Evolutionary conservation across 768 basidiomycete genomes (phyloP), one percentile per base, ranked within the genome.

Genomic region (Cyclocybe aegerita): DNA sequence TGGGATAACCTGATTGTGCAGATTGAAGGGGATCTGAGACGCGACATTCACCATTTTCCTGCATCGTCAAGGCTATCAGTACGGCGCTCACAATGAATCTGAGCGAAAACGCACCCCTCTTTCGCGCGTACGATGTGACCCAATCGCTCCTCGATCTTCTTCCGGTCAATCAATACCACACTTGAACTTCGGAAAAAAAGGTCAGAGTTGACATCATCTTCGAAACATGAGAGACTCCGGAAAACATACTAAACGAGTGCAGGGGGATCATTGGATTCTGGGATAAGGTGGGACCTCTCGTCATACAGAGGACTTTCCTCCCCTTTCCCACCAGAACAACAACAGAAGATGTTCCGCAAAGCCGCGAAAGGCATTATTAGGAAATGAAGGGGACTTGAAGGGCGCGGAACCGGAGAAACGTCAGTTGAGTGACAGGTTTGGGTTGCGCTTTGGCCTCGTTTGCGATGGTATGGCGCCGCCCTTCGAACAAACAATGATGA

Each of bases 1-100:
- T 12, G 61, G 61, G 23, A 67, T 46, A 10, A 64, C 54, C 45
- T 65, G 65, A 46, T 70, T 72, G 61, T 79, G 78, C 52, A 86
- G 70, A 59, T 82, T 80, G 67, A 87, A 86, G 0, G 85, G 85
- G 23, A 80, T 70, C 16, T 73, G 75, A 1, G 81, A 78, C 48
- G 77, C 76, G 10, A 87, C 77, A 49, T 86, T 85, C 55, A 87
- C 84, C 85, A 87, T 86, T 75, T 80, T 84, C 31, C 85, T 87
- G 63, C 12, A 34, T 45, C 23, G 9, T 16, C 29, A 48, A 43
- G 35, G 39, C 35, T 30, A 38, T 45, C 35, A 32, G 48, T 39
- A 44, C 30, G 52, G 49, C n/a, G 14, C 32, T 32, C 11, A 15
- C 41, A 33, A 41, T n/a, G 35, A 46, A 30, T 31, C 38, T 30